These are phyloP conservation scores for Bondarzewia mesenterica DNA, from an alignment of 1,284 basidiomycete species.

Conservation along the genomic window DNA sequence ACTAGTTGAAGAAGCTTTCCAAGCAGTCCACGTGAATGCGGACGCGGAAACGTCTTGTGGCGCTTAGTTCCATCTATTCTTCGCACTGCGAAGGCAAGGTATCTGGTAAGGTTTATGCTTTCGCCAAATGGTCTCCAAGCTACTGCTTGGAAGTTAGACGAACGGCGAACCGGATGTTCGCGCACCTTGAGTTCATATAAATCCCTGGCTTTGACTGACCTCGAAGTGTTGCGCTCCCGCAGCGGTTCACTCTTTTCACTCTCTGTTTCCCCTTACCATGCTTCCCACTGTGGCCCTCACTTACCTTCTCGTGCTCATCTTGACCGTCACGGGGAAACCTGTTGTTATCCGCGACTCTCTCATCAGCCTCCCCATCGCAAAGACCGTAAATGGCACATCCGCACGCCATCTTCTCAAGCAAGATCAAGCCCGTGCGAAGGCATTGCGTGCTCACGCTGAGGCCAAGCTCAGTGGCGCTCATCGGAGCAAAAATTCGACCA, in stretches of 20 bases:
- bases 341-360: slow-evolving; percentile 30
- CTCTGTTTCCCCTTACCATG: slow-evolving; percentile 16
- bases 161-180: too few relatives aligned
- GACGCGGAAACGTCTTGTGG: too few relatives aligned
- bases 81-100: too few relatives aligned
- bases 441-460: slow-evolving; percentile 30
- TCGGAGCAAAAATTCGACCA: slow-evolving; percentile 24
- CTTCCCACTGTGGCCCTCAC: slow-evolving; percentile 28
- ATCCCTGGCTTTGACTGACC: neutral
- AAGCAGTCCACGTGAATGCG: too few relatives aligned
- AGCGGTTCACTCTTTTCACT: slow-evolving; percentile 1
- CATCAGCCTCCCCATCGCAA: slow-evolving; percentile 40
- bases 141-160: too few relatives aligned
- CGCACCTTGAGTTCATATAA: too few relatives aligned
- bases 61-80: too few relatives aligned
- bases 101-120: too few relatives aligned
- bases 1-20: too few relatives aligned
- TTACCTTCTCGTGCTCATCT: slow-evolving; percentile 30
- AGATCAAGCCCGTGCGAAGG: slow-evolving; percentile 44
- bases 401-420: slow-evolving; percentile 38
- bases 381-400: slow-evolving; percentile 40
- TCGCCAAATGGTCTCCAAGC: too few relatives aligned
- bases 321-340: slow-evolving; percentile 38
- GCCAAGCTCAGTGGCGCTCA: slow-evolving; percentile 23
- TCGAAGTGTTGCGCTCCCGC: slow-evolving; percentile 1